Percentiles rank a stretch among this genome's conserved stretches.
phyloP scores from a whole-genome alignment of 441 rosid genomes.

The Jatropha podagrica region DNA sequence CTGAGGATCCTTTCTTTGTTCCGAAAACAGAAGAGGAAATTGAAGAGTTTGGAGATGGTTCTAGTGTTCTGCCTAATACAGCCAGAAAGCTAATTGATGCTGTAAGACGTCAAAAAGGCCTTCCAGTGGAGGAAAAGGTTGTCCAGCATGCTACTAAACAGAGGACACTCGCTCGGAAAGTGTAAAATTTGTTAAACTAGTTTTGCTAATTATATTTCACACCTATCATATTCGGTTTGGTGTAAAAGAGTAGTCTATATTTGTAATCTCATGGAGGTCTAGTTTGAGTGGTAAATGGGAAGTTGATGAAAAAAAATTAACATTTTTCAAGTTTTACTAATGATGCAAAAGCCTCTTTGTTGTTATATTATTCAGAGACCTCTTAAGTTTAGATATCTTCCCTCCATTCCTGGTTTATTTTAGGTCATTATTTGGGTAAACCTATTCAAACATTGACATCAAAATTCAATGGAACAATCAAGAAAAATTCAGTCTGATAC shows the following conservation, averaged over 20 bases:
- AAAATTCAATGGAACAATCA: not conserved
- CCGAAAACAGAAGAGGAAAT: slow-evolving; percentile 92
- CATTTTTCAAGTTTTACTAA: not conserved
- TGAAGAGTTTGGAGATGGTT: slow-evolving; percentile 92
- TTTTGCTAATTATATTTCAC: not conserved
- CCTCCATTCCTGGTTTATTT: too few species aligned
- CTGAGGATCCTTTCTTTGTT: slow-evolving; percentile 90
- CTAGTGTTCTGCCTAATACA: slow-evolving; percentile 84
- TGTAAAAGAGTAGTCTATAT: not conserved
- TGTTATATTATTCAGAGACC: not conserved
- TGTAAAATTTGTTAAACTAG: slow-evolving; percentile 34
- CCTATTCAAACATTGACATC: not conserved
- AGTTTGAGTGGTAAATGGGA: too few species aligned
- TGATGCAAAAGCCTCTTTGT: not conserved
- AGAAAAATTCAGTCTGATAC: not conserved
- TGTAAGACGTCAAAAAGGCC: slow-evolving; percentile 83
- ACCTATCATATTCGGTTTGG: not conserved
- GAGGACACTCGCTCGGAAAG: slow-evolving; percentile 89
- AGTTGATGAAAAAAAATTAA: too few species aligned
- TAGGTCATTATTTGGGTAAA: too few species aligned
- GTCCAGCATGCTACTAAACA: slow-evolving; percentile 91
- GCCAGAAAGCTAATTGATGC: slow-evolving; percentile 86
- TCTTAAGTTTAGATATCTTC: too few species aligned
- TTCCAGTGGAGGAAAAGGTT: slow-evolving; percentile 88
- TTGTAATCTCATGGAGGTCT: too few species aligned